phyloP scores from a whole-genome alignment of 805 yeast species.

The Candida maltosa region DNA sequence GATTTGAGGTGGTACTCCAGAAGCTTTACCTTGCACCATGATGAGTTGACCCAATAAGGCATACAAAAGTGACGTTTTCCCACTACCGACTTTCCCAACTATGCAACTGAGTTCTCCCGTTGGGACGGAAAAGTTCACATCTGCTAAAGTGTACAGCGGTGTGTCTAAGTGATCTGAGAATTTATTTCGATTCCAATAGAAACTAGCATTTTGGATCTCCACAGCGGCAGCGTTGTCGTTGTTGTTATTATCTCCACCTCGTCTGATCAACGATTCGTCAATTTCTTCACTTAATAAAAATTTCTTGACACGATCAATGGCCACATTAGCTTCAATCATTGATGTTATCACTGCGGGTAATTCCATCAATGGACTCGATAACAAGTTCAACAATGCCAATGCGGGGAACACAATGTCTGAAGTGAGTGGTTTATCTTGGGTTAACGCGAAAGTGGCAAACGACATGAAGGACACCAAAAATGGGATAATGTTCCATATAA shows the following conservation, averaged over 20 bases:
- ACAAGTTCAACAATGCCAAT: slow-evolving; percentile 53
- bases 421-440: slow-evolving; percentile 46
- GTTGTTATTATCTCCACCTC: not conserved
- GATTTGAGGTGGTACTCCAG: slow-evolving; percentile 14
- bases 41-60: slow-evolving; percentile 53
- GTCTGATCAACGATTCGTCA: slow-evolving; percentile 28
- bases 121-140: slow-evolving; percentile 47
- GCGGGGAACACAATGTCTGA: slow-evolving; percentile 73
- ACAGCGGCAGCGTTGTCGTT: slow-evolving; percentile 37
- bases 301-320: slow-evolving; percentile 49
- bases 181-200: slow-evolving; percentile 43
- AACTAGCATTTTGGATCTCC: slow-evolving; percentile 45
- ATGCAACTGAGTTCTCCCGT: slow-evolving; percentile 56
- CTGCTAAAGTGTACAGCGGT: slow-evolving; percentile 35
- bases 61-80: slow-evolving; percentile 58
- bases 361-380: slow-evolving; percentile 56
- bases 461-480: slow-evolving; percentile 61
- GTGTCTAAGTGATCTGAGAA: slow-evolving; percentile 22
- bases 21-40: slow-evolving; percentile 4
- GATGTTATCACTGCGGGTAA: slow-evolving; percentile 58
- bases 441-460: slow-evolving; percentile 51
- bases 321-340: slow-evolving; percentile 56
- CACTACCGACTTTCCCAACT: slow-evolving; percentile 67
- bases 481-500: slow-evolving; percentile 66
- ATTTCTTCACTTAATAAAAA: slow-evolving; percentile 47